Evolutionary conservation across 1,284 basidiomycete genomes (phyloP).

Genomic region (Rhodofomes roseus): DNA sequence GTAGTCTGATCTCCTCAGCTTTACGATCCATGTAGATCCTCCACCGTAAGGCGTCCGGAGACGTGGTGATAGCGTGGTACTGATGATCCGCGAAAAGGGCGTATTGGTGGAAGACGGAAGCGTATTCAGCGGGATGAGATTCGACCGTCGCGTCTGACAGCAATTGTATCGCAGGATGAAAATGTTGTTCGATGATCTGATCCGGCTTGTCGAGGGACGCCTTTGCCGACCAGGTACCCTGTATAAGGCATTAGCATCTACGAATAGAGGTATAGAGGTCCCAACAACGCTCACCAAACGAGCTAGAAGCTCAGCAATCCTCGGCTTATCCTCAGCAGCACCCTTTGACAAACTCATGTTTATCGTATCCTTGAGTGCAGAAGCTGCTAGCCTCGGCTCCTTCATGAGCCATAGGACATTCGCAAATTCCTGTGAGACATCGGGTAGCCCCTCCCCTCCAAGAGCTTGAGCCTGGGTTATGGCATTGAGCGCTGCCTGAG

Average conservation of each 20-base stretch:
- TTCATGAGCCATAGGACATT: conserved; percentile 87
- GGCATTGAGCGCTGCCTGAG: conserved; percentile 86
- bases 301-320: conserved; percentile 51
- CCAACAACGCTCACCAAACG: conserved; percentile 46
- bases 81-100: conserved; percentile 89
- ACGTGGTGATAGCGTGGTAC: conserved; percentile 66
- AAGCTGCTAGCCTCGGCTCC: conserved; percentile 82
- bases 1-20: conserved; percentile 54
- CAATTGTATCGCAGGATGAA: conserved; percentile 56
- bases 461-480: conserved; percentile 73
- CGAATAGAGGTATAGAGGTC: background rate
- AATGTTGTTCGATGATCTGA: conserved; percentile 72
- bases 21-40: conserved; percentile 76
- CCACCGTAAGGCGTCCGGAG: conserved; percentile 71
- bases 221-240: conserved; percentile 89
- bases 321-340: conserved; percentile 10
- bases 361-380: conserved; percentile 53
- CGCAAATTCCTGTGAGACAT: conserved; percentile 80
- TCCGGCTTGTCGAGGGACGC: conserved; percentile 81
- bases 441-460: conserved; percentile 43
- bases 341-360: conserved; percentile 4
- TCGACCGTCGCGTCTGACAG: conserved; percentile 26
- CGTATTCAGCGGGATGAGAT: conserved; percentile 33
- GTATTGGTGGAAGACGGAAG: conserved; percentile 77
- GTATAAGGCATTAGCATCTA: conserved; percentile 2